phyloP scores from a whole-genome alignment of 73 alveolate genomes.

The Paramecium pentaurelia region DNA sequence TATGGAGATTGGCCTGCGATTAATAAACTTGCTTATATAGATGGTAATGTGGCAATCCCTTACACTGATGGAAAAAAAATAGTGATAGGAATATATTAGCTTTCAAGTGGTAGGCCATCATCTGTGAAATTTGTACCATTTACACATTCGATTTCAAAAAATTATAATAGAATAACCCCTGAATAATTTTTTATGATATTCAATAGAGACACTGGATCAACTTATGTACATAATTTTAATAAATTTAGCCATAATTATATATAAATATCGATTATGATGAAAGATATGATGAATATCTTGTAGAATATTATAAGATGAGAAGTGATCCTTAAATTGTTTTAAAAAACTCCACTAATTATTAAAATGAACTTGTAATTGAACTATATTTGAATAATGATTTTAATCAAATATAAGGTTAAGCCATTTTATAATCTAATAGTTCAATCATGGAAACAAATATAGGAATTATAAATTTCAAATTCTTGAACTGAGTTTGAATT shows the following conservation, averaged over 20 bases:
- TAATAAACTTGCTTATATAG: background rate
- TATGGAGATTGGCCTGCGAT: background rate
- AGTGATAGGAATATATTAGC: background rate
- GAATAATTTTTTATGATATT: background rate
- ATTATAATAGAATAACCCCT: background rate
- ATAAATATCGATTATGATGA: background rate
- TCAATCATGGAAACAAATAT: background rate
- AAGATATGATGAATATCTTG: background rate
- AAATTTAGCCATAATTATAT: background rate
- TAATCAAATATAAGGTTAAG: background rate
- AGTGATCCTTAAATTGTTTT: background rate
- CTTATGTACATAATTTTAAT: background rate
- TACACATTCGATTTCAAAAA: background rate
- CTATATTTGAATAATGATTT: background rate
- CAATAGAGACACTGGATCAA: background rate
- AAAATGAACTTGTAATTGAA: background rate
- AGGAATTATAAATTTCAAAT: background rate
- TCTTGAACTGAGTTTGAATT: background rate
- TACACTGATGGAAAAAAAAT: background rate
- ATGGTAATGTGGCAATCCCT: background rate
- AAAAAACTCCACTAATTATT: background rate
- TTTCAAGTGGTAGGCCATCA: background rate
- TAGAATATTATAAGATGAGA: background rate
- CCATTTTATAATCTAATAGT: background rate
- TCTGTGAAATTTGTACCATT: background rate